Percentiles rank a stretch among this genome's conserved stretches.
phyloP scores from a whole-genome alignment of 2,329 filamentous ascomycete genomes.

The Magnaporthales sp. region DNA sequence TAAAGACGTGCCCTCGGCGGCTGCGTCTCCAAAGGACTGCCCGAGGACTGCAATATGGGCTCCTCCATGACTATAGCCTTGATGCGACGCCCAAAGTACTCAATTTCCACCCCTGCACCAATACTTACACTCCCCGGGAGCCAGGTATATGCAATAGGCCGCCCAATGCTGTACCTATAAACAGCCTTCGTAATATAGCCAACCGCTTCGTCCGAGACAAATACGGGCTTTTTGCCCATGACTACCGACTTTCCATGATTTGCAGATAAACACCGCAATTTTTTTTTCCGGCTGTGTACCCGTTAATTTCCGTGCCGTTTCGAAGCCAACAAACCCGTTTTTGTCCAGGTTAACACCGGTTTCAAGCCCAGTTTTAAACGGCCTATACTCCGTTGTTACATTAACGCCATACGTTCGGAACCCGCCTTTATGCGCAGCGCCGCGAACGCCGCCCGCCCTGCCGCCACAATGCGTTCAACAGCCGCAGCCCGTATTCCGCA shows the following conservation, averaged over 20 bases:
- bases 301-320: constrained; percentile 28
- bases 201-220: constrained; percentile 30
- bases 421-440: constrained; percentile 51
- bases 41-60: constrained; percentile 22
- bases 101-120: constrained; percentile 45
- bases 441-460: constrained; percentile 49
- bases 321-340: constrained; percentile 36
- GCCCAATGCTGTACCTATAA: constrained; percentile 50
- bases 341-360: constrained; percentile 39
- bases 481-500: constrained; percentile 45
- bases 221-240: constrained; percentile 55
- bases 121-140: constrained; percentile 37
- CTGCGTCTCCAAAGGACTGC: not conserved
- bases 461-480: constrained; percentile 54
- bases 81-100: constrained; percentile 50
- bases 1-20: constrained; percentile 1
- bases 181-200: constrained; percentile 54
- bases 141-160: constrained; percentile 51
- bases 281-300: constrained; percentile 18
- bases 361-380: constrained; percentile 47
- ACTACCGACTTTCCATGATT: constrained; percentile 48
- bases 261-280: constrained; percentile 41
- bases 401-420: constrained; percentile 48
- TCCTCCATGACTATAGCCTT: constrained; percentile 43
- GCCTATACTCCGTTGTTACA: constrained; percentile 52